These are phyloP conservation scores for Baorangia bicolor DNA, from an alignment of 768 basidiomycete genomes.

Conservation along the genomic window DNA sequence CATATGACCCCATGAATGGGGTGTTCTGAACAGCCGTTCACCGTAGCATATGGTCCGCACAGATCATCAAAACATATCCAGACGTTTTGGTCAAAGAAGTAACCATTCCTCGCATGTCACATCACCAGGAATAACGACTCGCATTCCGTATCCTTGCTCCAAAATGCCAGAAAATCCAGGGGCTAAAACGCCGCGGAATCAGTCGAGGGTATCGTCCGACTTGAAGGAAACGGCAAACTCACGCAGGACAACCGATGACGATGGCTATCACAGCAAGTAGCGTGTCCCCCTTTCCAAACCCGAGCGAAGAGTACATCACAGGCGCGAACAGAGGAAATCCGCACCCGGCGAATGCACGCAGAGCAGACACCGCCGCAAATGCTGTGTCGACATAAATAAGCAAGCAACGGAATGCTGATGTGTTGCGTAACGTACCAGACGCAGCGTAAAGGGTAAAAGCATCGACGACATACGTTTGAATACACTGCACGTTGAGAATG, in stretches of 20 bases:
- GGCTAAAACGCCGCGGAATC: constrained; percentile 38
- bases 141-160: constrained; percentile 49
- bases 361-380: constrained; percentile 59
- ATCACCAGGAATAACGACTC: constrained; percentile 41
- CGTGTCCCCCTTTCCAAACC: constrained; percentile 69
- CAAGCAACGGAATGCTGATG: neutral
- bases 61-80: too few relatives aligned
- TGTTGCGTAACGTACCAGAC: constrained; percentile 44
- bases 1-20: neutral
- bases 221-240: constrained; percentile 8
- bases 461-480: constrained; percentile 70
- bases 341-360: constrained; percentile 69
- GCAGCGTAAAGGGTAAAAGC: constrained; percentile 65
- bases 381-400: constrained; percentile 36
- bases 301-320: constrained; percentile 61
- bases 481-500: constrained; percentile 58
- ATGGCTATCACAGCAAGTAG: constrained; percentile 60
- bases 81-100: too few relatives aligned
- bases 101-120: neutral
- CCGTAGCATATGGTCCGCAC: neutral
- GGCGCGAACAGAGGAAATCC: constrained; percentile 79
- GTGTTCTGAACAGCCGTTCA: neutral
- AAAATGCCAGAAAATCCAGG: constrained; percentile 44
- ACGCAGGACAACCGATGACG: constrained; percentile 57
- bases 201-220: constrained; percentile 13